phyloP scores from a whole-genome alignment of 75 land plant genomes.

The Selaginella tamariscina region DNA sequence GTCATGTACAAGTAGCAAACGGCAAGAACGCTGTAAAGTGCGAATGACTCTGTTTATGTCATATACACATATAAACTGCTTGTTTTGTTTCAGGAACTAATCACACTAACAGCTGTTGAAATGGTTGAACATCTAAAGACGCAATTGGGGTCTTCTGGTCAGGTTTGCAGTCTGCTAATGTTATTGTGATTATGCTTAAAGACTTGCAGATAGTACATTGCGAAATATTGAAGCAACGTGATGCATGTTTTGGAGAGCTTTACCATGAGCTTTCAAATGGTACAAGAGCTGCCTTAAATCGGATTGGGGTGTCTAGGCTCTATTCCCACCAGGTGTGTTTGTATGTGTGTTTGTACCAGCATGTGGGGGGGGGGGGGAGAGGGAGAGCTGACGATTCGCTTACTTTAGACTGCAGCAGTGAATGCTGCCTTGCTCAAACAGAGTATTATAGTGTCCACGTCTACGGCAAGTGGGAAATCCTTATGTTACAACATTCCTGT shows the following conservation, averaged over 20 bases:
- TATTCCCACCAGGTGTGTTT: slow-evolving; percentile 79
- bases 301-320: slow-evolving; percentile 44
- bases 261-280: slow-evolving; percentile 35
- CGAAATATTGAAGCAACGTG: slow-evolving; percentile 44
- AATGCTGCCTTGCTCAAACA: slow-evolving; percentile 43
- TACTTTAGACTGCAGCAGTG: slow-evolving; percentile 59
- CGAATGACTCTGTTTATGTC: slow-evolving; percentile 5
- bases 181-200: slow-evolving; percentile 5
- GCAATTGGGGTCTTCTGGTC: slow-evolving; percentile 59
- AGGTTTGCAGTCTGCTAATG: slow-evolving; percentile 31
- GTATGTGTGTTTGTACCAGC: neutral
- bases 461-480: slow-evolving; percentile 97
- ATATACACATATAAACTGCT: too few relatives aligned
- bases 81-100: slow-evolving; percentile 24
- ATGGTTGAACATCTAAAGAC: slow-evolving; percentile 72
- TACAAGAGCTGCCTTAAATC: slow-evolving; percentile 37
- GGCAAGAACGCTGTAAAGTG: neutral
- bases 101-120: slow-evolving; percentile 34
- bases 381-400: neutral
- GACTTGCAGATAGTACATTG: slow-evolving; percentile 65
- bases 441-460: slow-evolving; percentile 78
- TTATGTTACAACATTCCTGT: slow-evolving; percentile 94
- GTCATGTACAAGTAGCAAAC: neutral
- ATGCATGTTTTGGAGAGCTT: slow-evolving; percentile 43
- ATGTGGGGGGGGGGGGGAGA: neutral